Percentiles rank a stretch among this genome's conserved stretches.
Conservation (phyloP, 257 asterid genomes). For the Nicotiana otophora region DNA sequence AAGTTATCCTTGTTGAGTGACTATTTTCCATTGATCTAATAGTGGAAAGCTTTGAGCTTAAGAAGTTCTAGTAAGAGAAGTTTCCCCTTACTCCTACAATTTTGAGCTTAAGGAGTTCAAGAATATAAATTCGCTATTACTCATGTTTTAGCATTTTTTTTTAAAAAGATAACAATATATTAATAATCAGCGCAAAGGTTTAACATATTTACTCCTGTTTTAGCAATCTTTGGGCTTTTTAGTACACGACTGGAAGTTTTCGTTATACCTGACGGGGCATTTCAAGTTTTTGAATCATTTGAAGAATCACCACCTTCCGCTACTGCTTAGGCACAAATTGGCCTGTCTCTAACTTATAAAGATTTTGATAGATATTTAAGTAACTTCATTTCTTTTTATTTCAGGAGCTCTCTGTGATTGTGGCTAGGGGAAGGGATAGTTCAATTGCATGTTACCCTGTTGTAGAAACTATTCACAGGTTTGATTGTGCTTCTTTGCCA, state of each 20-base stretch:
- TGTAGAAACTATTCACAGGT: constrained; percentile 92
- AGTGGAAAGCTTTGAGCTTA: neutral
- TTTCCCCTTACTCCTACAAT: neutral
- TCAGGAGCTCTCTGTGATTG: constrained; percentile 93
- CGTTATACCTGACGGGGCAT: neutral
- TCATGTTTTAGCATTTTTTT: neutral
- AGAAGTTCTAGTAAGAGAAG: neutral
- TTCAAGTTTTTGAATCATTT: neutral
- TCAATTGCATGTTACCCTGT: constrained; percentile 63
- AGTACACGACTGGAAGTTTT: neutral
- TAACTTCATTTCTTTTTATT: constrained; percentile 8
- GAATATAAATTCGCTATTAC: neutral
- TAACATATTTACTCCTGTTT: neutral
- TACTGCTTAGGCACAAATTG: neutral
- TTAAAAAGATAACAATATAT: neutral
- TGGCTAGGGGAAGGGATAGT: constrained; percentile 86
- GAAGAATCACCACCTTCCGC: neutral
- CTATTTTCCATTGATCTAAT: neutral
- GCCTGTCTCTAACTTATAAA: neutral
- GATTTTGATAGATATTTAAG: neutral
- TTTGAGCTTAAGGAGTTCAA: neutral
- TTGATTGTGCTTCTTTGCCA: constrained; percentile 16
- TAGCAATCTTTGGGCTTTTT: neutral
- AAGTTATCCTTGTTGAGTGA: neutral
- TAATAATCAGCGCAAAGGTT: neutral